Conservation (phyloP, 1,139 yeast genomes). For the Geotrichum bryndzae region DNA sequence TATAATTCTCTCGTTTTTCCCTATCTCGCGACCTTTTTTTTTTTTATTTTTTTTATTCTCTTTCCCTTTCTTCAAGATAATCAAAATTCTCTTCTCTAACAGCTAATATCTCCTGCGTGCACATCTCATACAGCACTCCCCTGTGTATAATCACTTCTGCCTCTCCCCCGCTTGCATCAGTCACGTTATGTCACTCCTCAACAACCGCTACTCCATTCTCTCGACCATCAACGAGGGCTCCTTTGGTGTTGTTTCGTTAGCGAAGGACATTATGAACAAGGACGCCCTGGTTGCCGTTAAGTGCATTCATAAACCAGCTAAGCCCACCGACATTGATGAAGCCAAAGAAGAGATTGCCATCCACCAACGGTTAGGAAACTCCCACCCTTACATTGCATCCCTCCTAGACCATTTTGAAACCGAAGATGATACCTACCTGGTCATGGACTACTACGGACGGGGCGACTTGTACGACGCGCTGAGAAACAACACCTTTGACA, state of each 20-base stretch:
- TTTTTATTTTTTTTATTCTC: neutral
- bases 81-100: neutral
- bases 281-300: slow-evolving; percentile 72
- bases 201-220: slow-evolving; percentile 60
- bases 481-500: slow-evolving; percentile 58
- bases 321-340: slow-evolving; percentile 38
- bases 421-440: slow-evolving; percentile 44
- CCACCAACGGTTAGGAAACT: slow-evolving; percentile 56
- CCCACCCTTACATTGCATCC: slow-evolving; percentile 53
- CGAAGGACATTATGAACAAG: slow-evolving; percentile 54
- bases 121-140: neutral
- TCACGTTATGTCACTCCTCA: slow-evolving; percentile 29
- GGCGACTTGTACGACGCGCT: slow-evolving; percentile 95
- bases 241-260: slow-evolving; percentile 84
- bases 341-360: slow-evolving; percentile 76
- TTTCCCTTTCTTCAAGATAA: neutral
- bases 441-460: slow-evolving; percentile 80
- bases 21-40: neutral
- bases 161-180: neutral
- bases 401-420: slow-evolving; percentile 74
- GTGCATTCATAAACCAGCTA: slow-evolving; percentile 46
- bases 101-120: neutral
- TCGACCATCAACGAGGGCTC: slow-evolving; percentile 88
- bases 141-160: neutral
- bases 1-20: neutral